A percentile compares a stretch with the other conserved stretches of the same genome.
phyloP scores from a whole-genome alignment of 2,329 filamentous ascomycete genomes.

The Emergomyces africanus region DNA sequence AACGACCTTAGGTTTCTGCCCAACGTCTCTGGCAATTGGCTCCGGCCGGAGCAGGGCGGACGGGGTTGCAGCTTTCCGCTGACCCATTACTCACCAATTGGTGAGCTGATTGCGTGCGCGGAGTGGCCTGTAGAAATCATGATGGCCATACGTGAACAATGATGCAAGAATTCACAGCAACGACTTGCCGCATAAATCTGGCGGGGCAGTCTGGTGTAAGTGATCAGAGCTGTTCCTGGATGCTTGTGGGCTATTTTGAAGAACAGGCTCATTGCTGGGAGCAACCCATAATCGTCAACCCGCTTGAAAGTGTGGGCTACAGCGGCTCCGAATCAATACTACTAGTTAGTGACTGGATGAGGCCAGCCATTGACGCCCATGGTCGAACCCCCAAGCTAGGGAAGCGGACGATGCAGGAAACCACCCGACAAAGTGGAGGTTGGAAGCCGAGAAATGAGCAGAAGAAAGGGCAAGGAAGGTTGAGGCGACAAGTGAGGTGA shows the following conservation, averaged over 20 bases:
- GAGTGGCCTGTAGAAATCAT: neutral
- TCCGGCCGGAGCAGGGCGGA: slow-evolving; percentile 5
- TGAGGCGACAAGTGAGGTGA: neutral
- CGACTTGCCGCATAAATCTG: neutral
- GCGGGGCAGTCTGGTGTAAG: neutral
- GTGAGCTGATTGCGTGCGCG: neutral
- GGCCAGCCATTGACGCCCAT: neutral
- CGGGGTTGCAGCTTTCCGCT: slow-evolving; percentile 3
- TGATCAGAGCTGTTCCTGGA: neutral
- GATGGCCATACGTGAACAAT: neutral
- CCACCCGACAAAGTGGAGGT: neutral
- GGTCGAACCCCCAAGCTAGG: neutral
- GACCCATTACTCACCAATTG: neutral
- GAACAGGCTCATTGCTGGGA: neutral
- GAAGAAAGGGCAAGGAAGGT: neutral
- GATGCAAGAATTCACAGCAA: neutral
- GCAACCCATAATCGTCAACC: neutral
- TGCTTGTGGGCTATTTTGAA: neutral
- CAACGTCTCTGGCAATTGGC: slow-evolving; percentile 8
- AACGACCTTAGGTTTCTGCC: slow-evolving; percentile 6
- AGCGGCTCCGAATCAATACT: neutral
- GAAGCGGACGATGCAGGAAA: neutral
- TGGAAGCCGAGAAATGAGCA: neutral
- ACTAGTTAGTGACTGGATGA: neutral
- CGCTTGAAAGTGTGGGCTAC: neutral